Base-by-base conservation (phyloP, 1,284 basidiomycete genomes). In the Cryptococcus sp. region DNA sequence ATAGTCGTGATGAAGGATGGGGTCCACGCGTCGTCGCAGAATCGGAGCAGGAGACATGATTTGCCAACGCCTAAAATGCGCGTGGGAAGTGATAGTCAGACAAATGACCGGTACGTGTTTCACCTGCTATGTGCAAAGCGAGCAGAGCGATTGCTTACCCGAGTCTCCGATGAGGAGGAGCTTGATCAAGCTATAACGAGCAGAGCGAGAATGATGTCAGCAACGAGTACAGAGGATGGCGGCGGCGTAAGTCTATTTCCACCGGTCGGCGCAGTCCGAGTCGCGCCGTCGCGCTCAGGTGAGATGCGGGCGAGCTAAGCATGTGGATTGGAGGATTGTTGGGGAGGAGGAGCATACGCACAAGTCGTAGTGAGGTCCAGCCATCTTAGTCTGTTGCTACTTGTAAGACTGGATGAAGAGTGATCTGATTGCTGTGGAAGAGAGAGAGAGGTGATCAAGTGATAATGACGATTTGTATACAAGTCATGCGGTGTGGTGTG, bases 11-110 rank as follows among this genome's bases (percentile, higher is more conserved):
- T 99, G 84, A 99, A 99, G 44, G 92, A 95, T 31, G 95, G 95
- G 39, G 96, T 99, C 95, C 95, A 99, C 65, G 95, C 92, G 80
- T 99, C 96, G 82, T 99, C 96, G 79, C 95, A 99, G 87, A 99
- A 99, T 66, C 96, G 90, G 60, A 99, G 86, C 58, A 99, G 84
- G 17, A 99, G 85, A 84, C 96, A 99, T 52, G 95, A 99, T 83
- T 99, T 99, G 69, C 96, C 96, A 70, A 99, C 92, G 81, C 92
- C 91, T 93, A 65, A 19, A 22, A 38, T 17, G 52, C 22, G 11
- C 1, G 23, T n/a, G 19, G 20, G 19, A 40, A 45, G 42, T n/a
- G 8, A 45, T n/a, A 15, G 42, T 45, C 42, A 45, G 42, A n/a
- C 42, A 15, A 19, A 45, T 45, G 42, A 11, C n/a, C 16, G 22